Evolutionary conservation across 805 yeast species (phyloP).

Genomic region (Cephaloascus fragrans): DNA sequence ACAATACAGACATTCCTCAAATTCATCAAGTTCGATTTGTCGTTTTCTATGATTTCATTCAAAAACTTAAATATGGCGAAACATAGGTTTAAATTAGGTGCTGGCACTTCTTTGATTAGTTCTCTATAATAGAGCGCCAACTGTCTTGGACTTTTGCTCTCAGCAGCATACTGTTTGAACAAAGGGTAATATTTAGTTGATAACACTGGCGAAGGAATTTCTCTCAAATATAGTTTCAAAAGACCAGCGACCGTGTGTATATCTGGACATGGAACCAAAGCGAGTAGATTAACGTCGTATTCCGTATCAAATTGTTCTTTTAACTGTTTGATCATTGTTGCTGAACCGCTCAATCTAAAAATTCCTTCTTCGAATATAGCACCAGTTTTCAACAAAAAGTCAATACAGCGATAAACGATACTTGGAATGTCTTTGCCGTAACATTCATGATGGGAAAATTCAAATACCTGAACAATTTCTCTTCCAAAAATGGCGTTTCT

Average conservation of each 20-base stretch:
- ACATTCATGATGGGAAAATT: conserved; percentile 38
- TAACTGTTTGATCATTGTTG: conserved; percentile 58
- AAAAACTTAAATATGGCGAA: conserved; percentile 60
- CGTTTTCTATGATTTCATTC: conserved; percentile 50
- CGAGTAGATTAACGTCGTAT: conserved; percentile 59
- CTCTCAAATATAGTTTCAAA: conserved; percentile 73
- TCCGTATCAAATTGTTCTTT: conserved; percentile 60
- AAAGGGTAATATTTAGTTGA: conserved; percentile 36
- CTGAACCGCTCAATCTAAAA: conserved; percentile 84
- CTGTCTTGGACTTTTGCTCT: conserved; percentile 2
- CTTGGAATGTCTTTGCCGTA: conserved; percentile 53
- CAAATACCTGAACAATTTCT: conserved; percentile 42
- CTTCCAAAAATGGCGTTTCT: conserved; percentile 46
- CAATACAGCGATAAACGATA: conserved; percentile 66
- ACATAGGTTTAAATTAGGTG: conserved; percentile 48
- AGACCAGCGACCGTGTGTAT: conserved; percentile 84
- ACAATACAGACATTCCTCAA: conserved; percentile 70
- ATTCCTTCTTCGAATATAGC: conserved; percentile 87
- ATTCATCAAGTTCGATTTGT: conserved; percentile 72
- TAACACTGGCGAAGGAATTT: conserved; percentile 60
- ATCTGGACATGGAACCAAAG: conserved; percentile 42
- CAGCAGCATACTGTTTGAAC: conserved; percentile 12
- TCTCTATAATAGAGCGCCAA: conserved; percentile 6
- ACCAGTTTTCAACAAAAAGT: conserved; percentile 50
- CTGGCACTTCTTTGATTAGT: conserved; percentile 37